Evolutionary conservation across 163 green algal species (phyloP).

Genomic region (Chlamydomonas reinhardtii): DNA sequence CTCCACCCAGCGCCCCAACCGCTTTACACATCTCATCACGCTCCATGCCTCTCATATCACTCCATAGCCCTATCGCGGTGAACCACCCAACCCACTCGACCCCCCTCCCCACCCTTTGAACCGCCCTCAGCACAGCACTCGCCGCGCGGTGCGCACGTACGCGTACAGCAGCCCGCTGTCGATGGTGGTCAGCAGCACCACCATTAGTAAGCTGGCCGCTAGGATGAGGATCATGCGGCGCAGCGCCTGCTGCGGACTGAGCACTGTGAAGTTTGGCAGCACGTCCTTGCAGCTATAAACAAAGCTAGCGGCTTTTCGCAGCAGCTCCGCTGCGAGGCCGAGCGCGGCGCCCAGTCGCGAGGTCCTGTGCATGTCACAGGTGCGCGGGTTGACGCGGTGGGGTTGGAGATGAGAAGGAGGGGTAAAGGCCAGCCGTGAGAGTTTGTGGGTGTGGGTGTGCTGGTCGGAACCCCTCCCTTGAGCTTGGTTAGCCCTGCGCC

Average conservation of each 20-base stretch:
- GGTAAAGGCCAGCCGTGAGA: no score
- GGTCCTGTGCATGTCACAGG: background rate
- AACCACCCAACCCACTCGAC: no score
- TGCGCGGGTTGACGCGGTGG: background rate
- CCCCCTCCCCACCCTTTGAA: no score
- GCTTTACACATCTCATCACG: no score
- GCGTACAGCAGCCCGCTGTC: constrained; percentile 43
- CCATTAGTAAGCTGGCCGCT: constrained; percentile 39
- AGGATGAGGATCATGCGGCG: constrained; percentile 47
- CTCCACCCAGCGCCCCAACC: no score
- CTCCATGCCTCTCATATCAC: no score
- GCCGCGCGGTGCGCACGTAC: constrained; percentile 7
- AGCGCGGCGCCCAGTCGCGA: background rate
- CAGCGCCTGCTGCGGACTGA: constrained; percentile 21
- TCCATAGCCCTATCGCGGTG: no score
- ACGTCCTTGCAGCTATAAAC: constrained; percentile 17
- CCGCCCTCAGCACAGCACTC: background rate
- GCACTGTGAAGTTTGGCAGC: constrained; percentile 33
- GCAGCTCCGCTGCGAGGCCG: background rate
- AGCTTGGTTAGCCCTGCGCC: no score
- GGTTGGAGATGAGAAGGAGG: no score
- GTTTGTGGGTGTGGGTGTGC: no score
- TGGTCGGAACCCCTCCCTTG: no score
- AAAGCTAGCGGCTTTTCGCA: background rate
- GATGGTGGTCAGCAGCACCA: constrained; percentile 40